A percentile compares a stretch with the other conserved stretches of the same genome.
These are phyloP conservation scores for Lichtheimia hyalospora DNA, from an alignment of 371 early-diverging fungal species.

Conservation along the genomic window DNA sequence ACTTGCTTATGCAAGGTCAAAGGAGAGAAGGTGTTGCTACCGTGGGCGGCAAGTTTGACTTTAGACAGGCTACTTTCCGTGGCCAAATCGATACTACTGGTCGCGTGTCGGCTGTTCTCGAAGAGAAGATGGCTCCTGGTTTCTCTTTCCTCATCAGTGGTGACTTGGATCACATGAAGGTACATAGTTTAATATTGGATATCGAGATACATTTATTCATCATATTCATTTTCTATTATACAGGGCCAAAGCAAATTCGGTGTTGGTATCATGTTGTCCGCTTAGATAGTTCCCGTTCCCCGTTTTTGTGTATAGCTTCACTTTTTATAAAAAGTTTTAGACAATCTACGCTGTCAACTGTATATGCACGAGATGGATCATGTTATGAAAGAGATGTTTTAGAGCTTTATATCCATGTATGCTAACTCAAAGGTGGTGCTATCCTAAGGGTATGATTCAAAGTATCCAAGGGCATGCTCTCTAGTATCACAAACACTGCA, in stretches of 20 bases:
- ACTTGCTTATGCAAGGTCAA: slow-evolving; percentile 74
- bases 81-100: slow-evolving; percentile 91
- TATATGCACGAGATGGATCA: too few species aligned
- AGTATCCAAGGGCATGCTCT: too few species aligned
- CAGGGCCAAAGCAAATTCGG: slow-evolving; percentile 81
- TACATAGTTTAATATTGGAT: slow-evolving; percentile 33
- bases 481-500: too few species aligned
- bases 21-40: slow-evolving; percentile 91
- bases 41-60: slow-evolving; percentile 95
- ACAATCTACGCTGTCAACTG: too few species aligned
- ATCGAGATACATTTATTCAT: slow-evolving; percentile 26
- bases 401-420: too few species aligned
- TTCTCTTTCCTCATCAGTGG: slow-evolving; percentile 90
- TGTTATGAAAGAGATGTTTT: too few species aligned
- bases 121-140: slow-evolving; percentile 95
- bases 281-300: slow-evolving; percentile 43
- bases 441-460: too few species aligned
- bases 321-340: not conserved
- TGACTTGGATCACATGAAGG: slow-evolving; percentile 95
- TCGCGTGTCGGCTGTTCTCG: slow-evolving; percentile 83
- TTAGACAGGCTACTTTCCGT: slow-evolving; percentile 88
- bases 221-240: not conserved
- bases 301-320: slow-evolving; percentile 2
- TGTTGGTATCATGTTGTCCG: slow-evolving; percentile 77
- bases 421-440: too few species aligned